A percentile compares a stretch with the other conserved stretches of the same genome.
Conservation (phyloP, 805 yeast genomes). For the Lipomyces yamanashiensis region DNA sequence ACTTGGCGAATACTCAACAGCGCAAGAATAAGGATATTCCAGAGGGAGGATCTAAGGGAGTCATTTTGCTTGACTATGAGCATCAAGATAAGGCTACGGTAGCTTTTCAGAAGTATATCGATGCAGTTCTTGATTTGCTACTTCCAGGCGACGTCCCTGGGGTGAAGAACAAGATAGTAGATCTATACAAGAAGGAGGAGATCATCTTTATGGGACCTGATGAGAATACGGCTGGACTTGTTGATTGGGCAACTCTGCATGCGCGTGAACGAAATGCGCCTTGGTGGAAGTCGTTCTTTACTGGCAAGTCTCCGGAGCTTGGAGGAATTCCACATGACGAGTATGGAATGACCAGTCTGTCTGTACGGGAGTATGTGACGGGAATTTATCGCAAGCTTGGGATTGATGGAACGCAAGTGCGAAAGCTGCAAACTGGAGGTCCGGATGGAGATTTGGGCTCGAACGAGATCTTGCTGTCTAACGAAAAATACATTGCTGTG, state of each 20-base stretch:
- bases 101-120: slow-evolving; percentile 91
- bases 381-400: slow-evolving; percentile 80
- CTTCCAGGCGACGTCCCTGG: slow-evolving; percentile 74
- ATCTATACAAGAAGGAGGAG: slow-evolving; percentile 80
- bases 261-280: slow-evolving; percentile 91
- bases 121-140: slow-evolving; percentile 83
- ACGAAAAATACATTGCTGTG: slow-evolving; percentile 82
- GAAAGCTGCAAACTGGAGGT: slow-evolving; percentile 96
- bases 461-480: slow-evolving; percentile 87
- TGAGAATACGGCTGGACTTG: slow-evolving; percentile 95
- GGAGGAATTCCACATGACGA: slow-evolving; percentile 99
- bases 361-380: slow-evolving; percentile 89
- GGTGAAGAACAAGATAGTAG: slow-evolving; percentile 81
- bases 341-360: slow-evolving; percentile 96
- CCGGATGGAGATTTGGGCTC: slow-evolving; percentile 99
- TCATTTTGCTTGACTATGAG: slow-evolving; percentile 71
- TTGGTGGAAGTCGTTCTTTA: slow-evolving; percentile 98
- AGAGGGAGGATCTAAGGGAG: slow-evolving; percentile 99
- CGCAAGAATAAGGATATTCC: slow-evolving; percentile 97
- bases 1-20: slow-evolving; percentile 94
- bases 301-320: slow-evolving; percentile 87
- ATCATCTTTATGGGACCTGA: slow-evolving; percentile 98
- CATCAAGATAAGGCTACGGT: slow-evolving; percentile 80
- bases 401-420: slow-evolving; percentile 61
- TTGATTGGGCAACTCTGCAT: slow-evolving; percentile 96